Base-by-base conservation (phyloP, 1,284 basidiomycete genomes). In the Ustilago xerochloae region DNA sequence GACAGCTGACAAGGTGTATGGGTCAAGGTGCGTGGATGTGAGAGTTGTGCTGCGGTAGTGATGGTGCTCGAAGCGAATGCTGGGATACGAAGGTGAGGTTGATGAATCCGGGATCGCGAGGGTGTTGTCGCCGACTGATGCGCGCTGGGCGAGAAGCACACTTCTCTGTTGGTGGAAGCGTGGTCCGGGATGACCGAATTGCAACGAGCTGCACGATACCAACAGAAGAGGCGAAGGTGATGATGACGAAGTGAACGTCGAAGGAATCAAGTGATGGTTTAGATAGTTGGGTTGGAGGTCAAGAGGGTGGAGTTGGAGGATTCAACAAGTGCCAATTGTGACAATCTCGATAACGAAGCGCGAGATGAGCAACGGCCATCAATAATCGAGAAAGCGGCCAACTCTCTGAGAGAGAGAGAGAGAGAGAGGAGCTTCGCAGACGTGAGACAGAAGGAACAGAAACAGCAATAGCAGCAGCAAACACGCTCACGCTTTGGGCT, bases 301-400 rank as follows among this genome's bases (percentile, higher is more conserved):
- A n/a, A n/a, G n/a, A n/a, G n/a, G n/a, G n/a, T n/a, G n/a, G 33
- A 51, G 49, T 36, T 33, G 49, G 49, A 33, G 41, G 24, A 43
- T 43, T 43, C 41, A 43, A 39, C 38, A 39, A 24, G 38, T 41
- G 50, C 28, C 13, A 28, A 36, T 51, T 32, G 49, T 28, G 49
- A 51, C 57, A 59, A 59, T 59, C 57, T 59, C 57, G 57, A 59
- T 52, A 59, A 49, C 28, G 28, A 8, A 35, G 38, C 50, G 50
- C 38, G 38, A 52, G 50, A 29, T 52, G 49, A 52, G 50, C 38
- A 45, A 24, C 56, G 49, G 35, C 28, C 24, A 16, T 29, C 36
- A 29, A 35, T 32, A 18, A 26, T 13, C 28, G 13, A 47, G 26
- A 28, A 24, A 47, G 45, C 45, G 28, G 15, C 38, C 15, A 36